A percentile compares a stretch with the other conserved stretches of the same genome.
Evolutionary conservation across 2,329 filamentous ascomycete species (phyloP).

Genomic region (Exophiala calicioides): DNA sequence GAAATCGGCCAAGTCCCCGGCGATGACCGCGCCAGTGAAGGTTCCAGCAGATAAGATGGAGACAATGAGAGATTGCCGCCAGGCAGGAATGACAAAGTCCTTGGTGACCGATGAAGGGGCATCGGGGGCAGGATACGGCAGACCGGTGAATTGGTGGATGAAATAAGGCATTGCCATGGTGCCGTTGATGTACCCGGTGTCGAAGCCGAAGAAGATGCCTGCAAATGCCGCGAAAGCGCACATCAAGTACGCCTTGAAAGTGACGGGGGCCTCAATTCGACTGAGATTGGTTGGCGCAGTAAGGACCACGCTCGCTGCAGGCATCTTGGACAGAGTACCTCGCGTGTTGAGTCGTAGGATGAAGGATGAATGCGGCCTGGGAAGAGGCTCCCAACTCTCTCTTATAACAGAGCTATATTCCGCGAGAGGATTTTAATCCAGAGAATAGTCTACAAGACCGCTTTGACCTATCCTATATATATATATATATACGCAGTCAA

Average conservation of each 20-base stretch:
- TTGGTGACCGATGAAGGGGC: neutral
- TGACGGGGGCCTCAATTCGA: conserved; percentile 61
- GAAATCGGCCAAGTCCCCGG: conserved; percentile 73
- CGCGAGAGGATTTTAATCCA: too few species aligned
- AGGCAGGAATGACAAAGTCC: neutral
- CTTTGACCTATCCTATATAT: too few species aligned
- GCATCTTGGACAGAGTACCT: neutral
- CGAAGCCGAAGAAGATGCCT: conserved; percentile 61
- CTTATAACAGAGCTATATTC: too few species aligned
- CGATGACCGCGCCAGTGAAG: conserved; percentile 73
- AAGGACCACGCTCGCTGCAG: conserved; percentile 8
- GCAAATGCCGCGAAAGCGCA: conserved; percentile 63
- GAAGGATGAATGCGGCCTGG: too few species aligned
- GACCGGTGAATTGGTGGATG: conserved; percentile 5
- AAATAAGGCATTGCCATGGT: conserved; percentile 8
- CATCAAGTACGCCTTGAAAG: conserved; percentile 61
- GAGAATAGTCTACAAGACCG: too few species aligned
- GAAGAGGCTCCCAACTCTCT: too few species aligned
- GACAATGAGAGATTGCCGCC: conserved; percentile 45
- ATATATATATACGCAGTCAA: too few species aligned
- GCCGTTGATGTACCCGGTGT: conserved; percentile 11
- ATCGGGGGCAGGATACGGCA: neutral
- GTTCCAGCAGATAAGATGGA: conserved; percentile 83
- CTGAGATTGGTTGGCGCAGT: conserved; percentile 43
- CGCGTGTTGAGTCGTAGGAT: too few species aligned